phyloP scores from a whole-genome alignment of 2,329 filamentous ascomycete species.

The Alternaria angustiovoidea region DNA sequence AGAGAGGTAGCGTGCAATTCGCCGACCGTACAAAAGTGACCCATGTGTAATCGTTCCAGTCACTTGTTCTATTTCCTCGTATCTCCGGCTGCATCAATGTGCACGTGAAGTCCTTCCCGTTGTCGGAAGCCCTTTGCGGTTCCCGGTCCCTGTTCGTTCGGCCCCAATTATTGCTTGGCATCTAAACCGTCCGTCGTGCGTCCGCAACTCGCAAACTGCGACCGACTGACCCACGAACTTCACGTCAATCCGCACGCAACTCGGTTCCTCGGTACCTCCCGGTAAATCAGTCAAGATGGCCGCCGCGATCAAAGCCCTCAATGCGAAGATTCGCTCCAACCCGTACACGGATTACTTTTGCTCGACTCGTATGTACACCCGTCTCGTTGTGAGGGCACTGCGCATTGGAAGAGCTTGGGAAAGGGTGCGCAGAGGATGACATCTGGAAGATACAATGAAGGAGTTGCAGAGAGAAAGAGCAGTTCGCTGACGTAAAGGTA shows the following conservation, averaged over 20 bases:
- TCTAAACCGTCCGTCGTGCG: conserved; percentile 10
- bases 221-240: conserved; percentile 4
- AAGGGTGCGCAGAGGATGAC: neutral
- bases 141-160: conserved; percentile 12
- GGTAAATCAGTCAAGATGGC: conserved; percentile 52
- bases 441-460: neutral
- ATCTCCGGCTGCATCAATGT: neutral
- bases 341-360: conserved; percentile 61
- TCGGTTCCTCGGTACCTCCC: conserved; percentile 4
- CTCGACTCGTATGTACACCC: conserved; percentile 59
- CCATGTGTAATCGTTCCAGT: neutral
- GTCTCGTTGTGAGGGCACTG: conserved; percentile 10
- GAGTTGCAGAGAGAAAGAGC: neutral
- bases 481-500: conserved; percentile 33
- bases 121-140: conserved; percentile 7
- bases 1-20: neutral
- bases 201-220: conserved; percentile 17
- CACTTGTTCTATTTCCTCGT: neutral
- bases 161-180: conserved; percentile 20
- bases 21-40: neutral
- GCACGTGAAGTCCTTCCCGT: conserved; percentile 24
- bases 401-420: neutral
- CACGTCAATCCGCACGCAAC: conserved; percentile 9
- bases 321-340: conserved; percentile 61
- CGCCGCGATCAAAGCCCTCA: conserved; percentile 62